Evolutionary conservation across 2,329 filamentous ascomycete species (phyloP).

Genomic region (Phoma sp.): DNA sequence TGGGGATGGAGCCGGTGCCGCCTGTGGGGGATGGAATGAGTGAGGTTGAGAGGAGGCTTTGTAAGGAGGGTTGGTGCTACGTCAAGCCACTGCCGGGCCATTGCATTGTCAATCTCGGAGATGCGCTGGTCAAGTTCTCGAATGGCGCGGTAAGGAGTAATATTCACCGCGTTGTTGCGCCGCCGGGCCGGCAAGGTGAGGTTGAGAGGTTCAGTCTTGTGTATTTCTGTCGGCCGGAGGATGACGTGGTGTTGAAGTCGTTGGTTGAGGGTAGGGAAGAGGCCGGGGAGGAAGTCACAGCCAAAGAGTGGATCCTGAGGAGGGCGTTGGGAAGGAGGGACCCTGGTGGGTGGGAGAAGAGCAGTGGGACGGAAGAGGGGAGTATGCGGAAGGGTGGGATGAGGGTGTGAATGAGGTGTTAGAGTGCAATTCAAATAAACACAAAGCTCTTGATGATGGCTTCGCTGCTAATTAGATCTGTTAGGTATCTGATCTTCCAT

Average conservation of each 20-base stretch:
- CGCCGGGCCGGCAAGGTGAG: slow-evolving; percentile 53
- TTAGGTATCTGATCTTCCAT: too few species aligned
- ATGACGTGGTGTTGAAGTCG: slow-evolving; percentile 32
- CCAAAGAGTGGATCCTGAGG: slow-evolving; percentile 53
- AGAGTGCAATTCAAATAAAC: too few species aligned
- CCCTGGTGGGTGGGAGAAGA: slow-evolving; percentile 37
- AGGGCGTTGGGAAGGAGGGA: slow-evolving; percentile 48
- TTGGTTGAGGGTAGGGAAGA: slow-evolving; percentile 37
- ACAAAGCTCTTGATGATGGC: too few species aligned
- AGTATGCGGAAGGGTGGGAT: slow-evolving; percentile 25
- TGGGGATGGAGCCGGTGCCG: slow-evolving; percentile 22
- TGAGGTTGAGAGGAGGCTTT: slow-evolving; percentile 19
- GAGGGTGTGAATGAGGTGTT: slow-evolving; percentile 8
- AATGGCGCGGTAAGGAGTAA: slow-evolving; percentile 50
- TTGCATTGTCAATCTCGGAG: slow-evolving; percentile 57
- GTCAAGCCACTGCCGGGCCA: slow-evolving; percentile 59
- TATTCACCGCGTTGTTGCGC: slow-evolving; percentile 57
- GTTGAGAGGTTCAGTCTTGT: slow-evolving; percentile 57
- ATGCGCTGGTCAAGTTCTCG: slow-evolving; percentile 55
- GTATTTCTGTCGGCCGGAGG: slow-evolving; percentile 59
- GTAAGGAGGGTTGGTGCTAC: slow-evolving; percentile 55
- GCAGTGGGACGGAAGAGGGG: slow-evolving; percentile 42
- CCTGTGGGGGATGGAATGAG: not conserved
- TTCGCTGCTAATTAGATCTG: too few species aligned
- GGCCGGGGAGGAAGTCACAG: slow-evolving; percentile 43